Percentiles rank a stretch among this genome's conserved stretches.
Conservation (phyloP, 2,329 filamentous ascomycete species). For the Metarhizium humberi region DNA sequence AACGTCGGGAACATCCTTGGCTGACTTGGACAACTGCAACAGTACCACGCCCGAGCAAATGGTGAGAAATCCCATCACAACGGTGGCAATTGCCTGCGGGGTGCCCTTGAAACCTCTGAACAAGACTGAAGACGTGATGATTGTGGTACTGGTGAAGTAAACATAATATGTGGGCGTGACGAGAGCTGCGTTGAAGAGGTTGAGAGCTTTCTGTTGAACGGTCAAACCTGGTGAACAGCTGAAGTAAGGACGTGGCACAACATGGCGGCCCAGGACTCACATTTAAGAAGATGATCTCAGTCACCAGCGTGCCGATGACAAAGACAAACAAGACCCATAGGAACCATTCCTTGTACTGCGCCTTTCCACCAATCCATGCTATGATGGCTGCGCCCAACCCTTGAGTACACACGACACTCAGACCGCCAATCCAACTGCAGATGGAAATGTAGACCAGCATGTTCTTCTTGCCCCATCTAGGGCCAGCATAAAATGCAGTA, state of each 20-base stretch:
- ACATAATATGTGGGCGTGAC: slow-evolving; percentile 99
- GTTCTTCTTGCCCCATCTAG: slow-evolving; percentile 86
- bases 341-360: slow-evolving; percentile 97
- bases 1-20: slow-evolving; percentile 91
- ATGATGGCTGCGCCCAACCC: slow-evolving; percentile 86
- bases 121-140: slow-evolving; percentile 84
- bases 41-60: slow-evolving; percentile 91
- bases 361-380: slow-evolving; percentile 69
- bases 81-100: slow-evolving; percentile 68
- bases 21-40: slow-evolving; percentile 92
- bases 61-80: slow-evolving; percentile 85
- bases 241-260: background rate
- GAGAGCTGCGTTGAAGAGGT: slow-evolving; percentile 91
- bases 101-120: slow-evolving; percentile 93
- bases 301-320: slow-evolving; percentile 78
- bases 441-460: slow-evolving; percentile 98
- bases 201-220: slow-evolving; percentile 76
- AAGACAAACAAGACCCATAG: slow-evolving; percentile 87
- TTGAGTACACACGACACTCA: slow-evolving; percentile 92
- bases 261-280: slow-evolving; percentile 41
- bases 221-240: background rate
- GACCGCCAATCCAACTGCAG: slow-evolving; percentile 86
- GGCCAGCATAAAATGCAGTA: slow-evolving; percentile 71
- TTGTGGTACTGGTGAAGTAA: slow-evolving; percentile 92
- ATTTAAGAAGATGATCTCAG: slow-evolving; percentile 92